phyloP scores from a whole-genome alignment of 805 yeast species.

The Candida ipomoeae region DNA sequence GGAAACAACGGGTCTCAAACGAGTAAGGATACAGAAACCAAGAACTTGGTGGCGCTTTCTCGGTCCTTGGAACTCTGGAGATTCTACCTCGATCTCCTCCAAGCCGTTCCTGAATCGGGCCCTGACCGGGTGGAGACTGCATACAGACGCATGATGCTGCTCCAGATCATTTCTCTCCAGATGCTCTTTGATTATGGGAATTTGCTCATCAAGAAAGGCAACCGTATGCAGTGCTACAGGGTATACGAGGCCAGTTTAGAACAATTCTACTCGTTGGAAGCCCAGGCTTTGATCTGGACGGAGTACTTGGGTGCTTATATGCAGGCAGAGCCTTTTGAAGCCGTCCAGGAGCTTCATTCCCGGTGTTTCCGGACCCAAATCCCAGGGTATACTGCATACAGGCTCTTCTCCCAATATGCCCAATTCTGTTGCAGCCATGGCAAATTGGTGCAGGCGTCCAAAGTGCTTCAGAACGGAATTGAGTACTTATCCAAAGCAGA shows the following conservation, averaged over 20 bases:
- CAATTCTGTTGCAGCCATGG: constrained; percentile 60
- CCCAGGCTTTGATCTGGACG: constrained; percentile 63
- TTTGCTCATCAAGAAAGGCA: constrained; percentile 47
- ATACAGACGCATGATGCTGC: constrained; percentile 27
- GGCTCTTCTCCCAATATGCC: constrained; percentile 53
- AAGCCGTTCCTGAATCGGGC: constrained; percentile 44
- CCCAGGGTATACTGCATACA: constrained; percentile 44
- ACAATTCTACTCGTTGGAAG: constrained; percentile 54
- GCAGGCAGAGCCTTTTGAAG: constrained; percentile 14
- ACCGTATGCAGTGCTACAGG: constrained; percentile 48
- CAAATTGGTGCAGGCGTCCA: constrained; percentile 42
- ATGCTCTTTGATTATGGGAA: constrained; percentile 63
- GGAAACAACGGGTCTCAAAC: too few species aligned
- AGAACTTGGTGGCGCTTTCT: constrained; percentile 29
- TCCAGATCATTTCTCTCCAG: constrained; percentile 67
- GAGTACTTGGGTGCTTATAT: constrained; percentile 56
- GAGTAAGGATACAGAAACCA: background rate
- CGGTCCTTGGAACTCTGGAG: constrained; percentile 68
- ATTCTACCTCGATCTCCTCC: constrained; percentile 66
- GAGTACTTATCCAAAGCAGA: constrained; percentile 7
- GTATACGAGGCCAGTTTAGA: constrained; percentile 68
- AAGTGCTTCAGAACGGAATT: constrained; percentile 19
- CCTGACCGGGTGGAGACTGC: constrained; percentile 20
- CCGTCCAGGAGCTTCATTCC: constrained; percentile 70
- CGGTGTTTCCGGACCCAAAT: constrained; percentile 47